A percentile compares a stretch with the other conserved stretches of the same genome.
These are phyloP conservation scores for Dioscorea cayenensis DNA, from an alignment of 116 monocot genomes.

Conservation along the genomic window DNA sequence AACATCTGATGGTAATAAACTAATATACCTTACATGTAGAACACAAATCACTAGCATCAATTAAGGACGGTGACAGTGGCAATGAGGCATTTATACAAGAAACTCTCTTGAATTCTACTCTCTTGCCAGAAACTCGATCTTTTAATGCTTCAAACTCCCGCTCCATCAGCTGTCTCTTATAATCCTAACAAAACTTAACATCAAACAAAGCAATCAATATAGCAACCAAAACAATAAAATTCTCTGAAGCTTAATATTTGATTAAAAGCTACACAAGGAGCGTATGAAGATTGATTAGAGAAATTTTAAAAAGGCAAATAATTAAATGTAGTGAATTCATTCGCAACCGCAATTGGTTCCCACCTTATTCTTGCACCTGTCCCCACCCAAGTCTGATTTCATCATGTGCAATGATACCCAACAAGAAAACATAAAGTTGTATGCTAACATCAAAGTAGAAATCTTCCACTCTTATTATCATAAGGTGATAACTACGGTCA, in stretches of 20 bases:
- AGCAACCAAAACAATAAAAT: background rate
- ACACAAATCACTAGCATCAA: constrained; percentile 40
- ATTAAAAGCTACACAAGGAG: background rate
- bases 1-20: background rate
- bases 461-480: too few species aligned
- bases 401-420: too few species aligned
- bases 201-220: constrained; percentile 31
- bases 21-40: constrained; percentile 65
- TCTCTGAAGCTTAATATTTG: background rate
- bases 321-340: too few species aligned
- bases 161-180: constrained; percentile 49
- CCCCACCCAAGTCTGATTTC: too few species aligned
- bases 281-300: background rate
- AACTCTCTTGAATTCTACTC: constrained; percentile 56
- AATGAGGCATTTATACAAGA: constrained; percentile 86
- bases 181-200: constrained; percentile 84
- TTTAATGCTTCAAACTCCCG: constrained; percentile 78
- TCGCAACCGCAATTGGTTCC: too few species aligned
- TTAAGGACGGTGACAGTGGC: constrained; percentile 42
- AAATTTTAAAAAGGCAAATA: too few species aligned
- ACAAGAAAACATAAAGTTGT: too few species aligned
- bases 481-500: too few species aligned
- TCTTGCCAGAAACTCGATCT: constrained; percentile 62
- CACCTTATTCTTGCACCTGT: too few species aligned
- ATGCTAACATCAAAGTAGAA: too few species aligned